These are phyloP conservation scores for Microcyclosporella mali DNA, from an alignment of 2,329 filamentous ascomycete species.

Conservation along the genomic window DNA sequence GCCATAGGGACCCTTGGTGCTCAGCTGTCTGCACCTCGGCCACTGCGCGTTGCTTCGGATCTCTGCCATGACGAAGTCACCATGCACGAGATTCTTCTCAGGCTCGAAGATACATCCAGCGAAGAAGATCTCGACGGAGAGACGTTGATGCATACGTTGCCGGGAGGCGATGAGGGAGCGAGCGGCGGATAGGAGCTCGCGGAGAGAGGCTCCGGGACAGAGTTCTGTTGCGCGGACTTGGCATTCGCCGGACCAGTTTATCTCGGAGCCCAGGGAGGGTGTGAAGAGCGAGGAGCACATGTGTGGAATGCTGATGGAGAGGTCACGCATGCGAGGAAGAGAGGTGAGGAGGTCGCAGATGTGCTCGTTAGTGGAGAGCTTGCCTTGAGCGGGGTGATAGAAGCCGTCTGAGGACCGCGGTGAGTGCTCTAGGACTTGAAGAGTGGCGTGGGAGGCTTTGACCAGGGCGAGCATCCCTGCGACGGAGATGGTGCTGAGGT, in stretches of 20 bases:
- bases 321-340: constrained; percentile 43
- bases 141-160: constrained; percentile 32
- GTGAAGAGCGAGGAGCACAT: constrained; percentile 44
- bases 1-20: constrained; percentile 46
- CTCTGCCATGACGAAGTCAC: constrained; percentile 43
- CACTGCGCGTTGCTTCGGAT: constrained; percentile 37
- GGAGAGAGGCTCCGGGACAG: constrained; percentile 41
- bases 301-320: constrained; percentile 45
- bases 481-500: constrained; percentile 48
- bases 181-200: constrained; percentile 36
- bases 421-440: constrained; percentile 49
- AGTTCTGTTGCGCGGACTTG: constrained; percentile 46
- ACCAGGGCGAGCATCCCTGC: constrained; percentile 49
- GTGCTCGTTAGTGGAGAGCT: constrained; percentile 39
- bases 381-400: constrained; percentile 46
- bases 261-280: constrained; percentile 31
- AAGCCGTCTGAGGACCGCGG: constrained; percentile 49
- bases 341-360: constrained; percentile 43
- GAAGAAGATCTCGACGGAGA: constrained; percentile 47
- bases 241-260: constrained; percentile 42
- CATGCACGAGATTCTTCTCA: constrained; percentile 41
- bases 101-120: constrained; percentile 48
- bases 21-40: constrained; percentile 33
- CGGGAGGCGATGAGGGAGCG: constrained; percentile 37
- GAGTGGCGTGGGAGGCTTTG: constrained; percentile 42